These are phyloP conservation scores for Angophora floribunda DNA, from an alignment of 345 rosid genomes.

Conservation along the genomic window DNA sequence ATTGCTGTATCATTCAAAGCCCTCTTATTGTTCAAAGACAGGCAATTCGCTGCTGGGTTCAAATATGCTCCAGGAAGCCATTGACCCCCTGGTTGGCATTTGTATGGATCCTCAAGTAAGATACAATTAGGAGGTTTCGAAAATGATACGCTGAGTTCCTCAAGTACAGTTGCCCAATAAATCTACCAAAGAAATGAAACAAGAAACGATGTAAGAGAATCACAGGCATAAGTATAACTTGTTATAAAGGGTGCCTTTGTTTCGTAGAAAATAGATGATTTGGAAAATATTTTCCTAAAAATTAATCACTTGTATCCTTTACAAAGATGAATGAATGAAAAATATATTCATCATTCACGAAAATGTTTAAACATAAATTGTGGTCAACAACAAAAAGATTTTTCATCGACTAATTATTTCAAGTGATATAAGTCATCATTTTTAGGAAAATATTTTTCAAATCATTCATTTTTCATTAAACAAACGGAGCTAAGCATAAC, in stretches of 20 bases:
- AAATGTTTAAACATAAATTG: not conserved
- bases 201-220: not conserved
- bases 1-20: conserved; percentile 50
- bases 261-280: too few species aligned
- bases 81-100: conserved; percentile 58
- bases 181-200: conserved; percentile 27
- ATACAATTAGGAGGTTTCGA: conserved; percentile 62
- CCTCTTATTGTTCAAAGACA: conserved; percentile 36
- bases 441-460: not conserved
- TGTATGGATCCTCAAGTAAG: conserved; percentile 22
- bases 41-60: conserved; percentile 75
- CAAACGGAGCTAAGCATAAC: not conserved
- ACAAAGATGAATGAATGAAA: not conserved
- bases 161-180: conserved; percentile 74
- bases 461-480: too few species aligned
- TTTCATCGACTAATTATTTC: not conserved
- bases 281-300: not conserved
- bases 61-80: conserved; percentile 91
- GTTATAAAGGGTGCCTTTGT: not conserved
- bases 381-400: not conserved
- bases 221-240: not conserved
- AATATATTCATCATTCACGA: not conserved
- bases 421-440: not conserved
- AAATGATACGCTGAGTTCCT: conserved; percentile 51
- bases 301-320: too few species aligned